phyloP scores from a whole-genome alignment of 805 yeast species.

The Metschnikowia hibisci region DNA sequence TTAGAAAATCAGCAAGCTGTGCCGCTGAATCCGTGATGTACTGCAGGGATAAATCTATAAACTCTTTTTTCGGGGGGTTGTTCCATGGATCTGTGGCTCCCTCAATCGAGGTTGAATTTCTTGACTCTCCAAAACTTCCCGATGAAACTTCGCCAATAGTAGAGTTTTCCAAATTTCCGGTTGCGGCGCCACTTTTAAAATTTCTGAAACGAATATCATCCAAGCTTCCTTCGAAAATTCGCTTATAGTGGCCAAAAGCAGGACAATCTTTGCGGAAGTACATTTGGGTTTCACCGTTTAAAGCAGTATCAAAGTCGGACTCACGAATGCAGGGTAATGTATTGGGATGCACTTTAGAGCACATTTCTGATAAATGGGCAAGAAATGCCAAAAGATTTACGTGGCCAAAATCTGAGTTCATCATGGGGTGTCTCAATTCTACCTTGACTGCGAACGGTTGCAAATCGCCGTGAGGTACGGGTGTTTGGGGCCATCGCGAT shows the following conservation, averaged over 20 bases:
- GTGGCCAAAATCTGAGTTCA: not conserved
- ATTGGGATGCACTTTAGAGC: constrained; percentile 5
- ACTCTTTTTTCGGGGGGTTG: not conserved
- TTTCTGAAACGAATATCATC: too few relatives aligned
- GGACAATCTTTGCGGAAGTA: constrained; percentile 7
- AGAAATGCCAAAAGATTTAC: constrained; percentile 3
- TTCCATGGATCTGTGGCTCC: too few relatives aligned
- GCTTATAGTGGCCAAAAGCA: constrained; percentile 10
- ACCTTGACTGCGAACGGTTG: constrained; percentile 6
- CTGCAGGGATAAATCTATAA: not conserved
- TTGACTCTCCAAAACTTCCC: too few relatives aligned
- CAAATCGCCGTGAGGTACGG: constrained; percentile 4
- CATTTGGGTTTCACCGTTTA: constrained; percentile 5
- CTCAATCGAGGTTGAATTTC: too few relatives aligned
- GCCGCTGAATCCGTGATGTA: not conserved
- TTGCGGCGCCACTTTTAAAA: too few relatives aligned
- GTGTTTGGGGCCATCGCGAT: constrained; percentile 10
- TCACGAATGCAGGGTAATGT: constrained; percentile 11
- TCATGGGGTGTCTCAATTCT: too few relatives aligned
- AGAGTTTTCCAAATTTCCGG: too few relatives aligned
- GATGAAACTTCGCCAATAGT: too few relatives aligned
- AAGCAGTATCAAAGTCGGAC: constrained; percentile 12
- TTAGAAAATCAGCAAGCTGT: constrained; percentile 1
- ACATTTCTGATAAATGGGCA: constrained; percentile 3
- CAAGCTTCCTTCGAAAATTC: constrained; percentile 4